phyloP scores from a whole-genome alignment of 129 eudicot species.

The Chrysanthemum lavandulifolium region DNA sequence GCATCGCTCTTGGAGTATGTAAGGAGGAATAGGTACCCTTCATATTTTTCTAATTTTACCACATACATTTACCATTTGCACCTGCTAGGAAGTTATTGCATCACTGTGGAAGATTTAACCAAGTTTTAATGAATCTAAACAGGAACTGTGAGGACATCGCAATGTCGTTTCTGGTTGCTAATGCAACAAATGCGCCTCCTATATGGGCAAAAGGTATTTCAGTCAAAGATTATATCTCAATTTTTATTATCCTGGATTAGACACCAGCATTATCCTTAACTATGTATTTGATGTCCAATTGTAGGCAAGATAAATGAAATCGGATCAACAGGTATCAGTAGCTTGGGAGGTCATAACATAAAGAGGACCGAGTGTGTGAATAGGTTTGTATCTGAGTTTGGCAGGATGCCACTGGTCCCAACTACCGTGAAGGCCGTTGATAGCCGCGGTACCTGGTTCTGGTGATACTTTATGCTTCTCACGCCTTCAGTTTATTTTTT shows the following conservation, averaged over 20 bases:
- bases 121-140: slow-evolving; percentile 18
- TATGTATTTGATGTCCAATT: slow-evolving; percentile 21
- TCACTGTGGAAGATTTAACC: background rate
- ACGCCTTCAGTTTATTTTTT: background rate
- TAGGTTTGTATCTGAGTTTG: slow-evolving; percentile 63
- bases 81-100: slow-evolving; percentile 4
- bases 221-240: background rate
- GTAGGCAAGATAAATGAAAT: slow-evolving; percentile 80
- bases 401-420: slow-evolving; percentile 75
- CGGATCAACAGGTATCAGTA: slow-evolving; percentile 91
- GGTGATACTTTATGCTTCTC: slow-evolving; percentile 45
- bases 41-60: background rate
- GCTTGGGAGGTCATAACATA: slow-evolving; percentile 77
- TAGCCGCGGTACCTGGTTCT: slow-evolving; percentile 79
- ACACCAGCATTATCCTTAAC: background rate
- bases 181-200: slow-evolving; percentile 72
- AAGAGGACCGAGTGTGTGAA: slow-evolving; percentile 77
- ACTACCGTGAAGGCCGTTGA: slow-evolving; percentile 88
- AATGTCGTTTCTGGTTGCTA: slow-evolving; percentile 79
- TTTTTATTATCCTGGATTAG: background rate
- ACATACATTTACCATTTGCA: background rate
- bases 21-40: slow-evolving; percentile 54
- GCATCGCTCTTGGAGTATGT: slow-evolving; percentile 71
- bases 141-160: slow-evolving; percentile 90
- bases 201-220: slow-evolving; percentile 50